Conservation (phyloP, 2,329 filamentous ascomycete species). For the Colletotrichum graminicola region DNA sequence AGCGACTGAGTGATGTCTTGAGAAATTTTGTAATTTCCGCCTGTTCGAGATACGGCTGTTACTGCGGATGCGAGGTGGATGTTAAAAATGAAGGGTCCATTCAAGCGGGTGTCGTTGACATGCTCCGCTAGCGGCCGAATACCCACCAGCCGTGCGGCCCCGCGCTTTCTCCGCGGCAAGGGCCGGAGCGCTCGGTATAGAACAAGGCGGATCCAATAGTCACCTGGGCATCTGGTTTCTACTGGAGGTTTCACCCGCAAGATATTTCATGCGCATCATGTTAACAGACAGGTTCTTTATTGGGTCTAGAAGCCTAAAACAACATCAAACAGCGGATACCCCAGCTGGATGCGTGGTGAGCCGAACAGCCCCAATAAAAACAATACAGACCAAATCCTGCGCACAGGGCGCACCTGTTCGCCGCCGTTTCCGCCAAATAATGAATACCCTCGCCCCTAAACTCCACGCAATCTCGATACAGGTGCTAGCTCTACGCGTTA, state of each 20-base stretch:
- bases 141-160: slow-evolving; percentile 28
- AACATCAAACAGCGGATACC: neutral
- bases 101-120: slow-evolving; percentile 31
- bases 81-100: neutral
- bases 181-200: neutral
- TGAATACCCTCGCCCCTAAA: slow-evolving; percentile 7
- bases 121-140: slow-evolving; percentile 30
- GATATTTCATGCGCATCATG: neutral
- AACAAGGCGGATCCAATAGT: neutral
- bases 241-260: neutral
- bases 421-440: neutral
- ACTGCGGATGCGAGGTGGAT: slow-evolving; percentile 6
- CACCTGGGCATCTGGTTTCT: neutral
- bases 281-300: neutral
- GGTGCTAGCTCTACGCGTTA: slow-evolving; percentile 4
- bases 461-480: slow-evolving; percentile 15
- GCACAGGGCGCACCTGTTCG: neutral
- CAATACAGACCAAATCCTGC: neutral
- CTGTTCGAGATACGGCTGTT: neutral
- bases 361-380: neutral
- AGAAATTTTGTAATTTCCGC: neutral
- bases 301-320: neutral
- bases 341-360: neutral
- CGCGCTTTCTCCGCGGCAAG: slow-evolving; percentile 14
- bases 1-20: neutral